Conservation (phyloP, 164 flowering plant genomes). For the Liriodendron chinense region DNA sequence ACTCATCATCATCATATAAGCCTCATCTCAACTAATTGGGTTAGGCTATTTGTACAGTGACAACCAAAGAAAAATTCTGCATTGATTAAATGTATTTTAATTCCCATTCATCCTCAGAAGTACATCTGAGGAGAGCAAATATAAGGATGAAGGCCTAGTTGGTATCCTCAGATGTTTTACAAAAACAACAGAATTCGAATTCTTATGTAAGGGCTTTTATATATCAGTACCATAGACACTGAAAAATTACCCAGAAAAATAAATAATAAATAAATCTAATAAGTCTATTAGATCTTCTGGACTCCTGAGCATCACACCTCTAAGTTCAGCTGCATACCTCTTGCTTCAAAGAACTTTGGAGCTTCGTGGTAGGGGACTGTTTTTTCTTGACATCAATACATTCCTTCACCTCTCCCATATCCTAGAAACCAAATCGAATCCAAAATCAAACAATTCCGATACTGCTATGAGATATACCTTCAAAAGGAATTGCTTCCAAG, state of each 20-base stretch:
- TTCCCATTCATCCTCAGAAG: too few relatives aligned
- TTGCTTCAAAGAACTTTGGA: constrained; percentile 61
- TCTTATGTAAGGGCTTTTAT: too few relatives aligned
- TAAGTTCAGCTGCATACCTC: constrained; percentile 53
- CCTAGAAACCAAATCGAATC: constrained; percentile 36
- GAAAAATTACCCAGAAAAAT: background rate
- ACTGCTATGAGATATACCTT: background rate
- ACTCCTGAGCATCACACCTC: background rate
- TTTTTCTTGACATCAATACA: constrained; percentile 29
- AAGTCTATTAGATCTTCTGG: background rate
- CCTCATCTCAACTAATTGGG: too few relatives aligned
- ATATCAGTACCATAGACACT: too few relatives aligned
- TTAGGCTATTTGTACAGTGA: too few relatives aligned
- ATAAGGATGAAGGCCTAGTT: too few relatives aligned
- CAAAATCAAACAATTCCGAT: constrained; percentile 8
- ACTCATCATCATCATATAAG: too few relatives aligned
- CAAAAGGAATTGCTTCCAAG: constrained; percentile 3
- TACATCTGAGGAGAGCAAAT: too few relatives aligned
- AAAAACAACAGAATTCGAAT: too few relatives aligned
- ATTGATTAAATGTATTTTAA: too few relatives aligned
- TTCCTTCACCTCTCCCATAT: constrained; percentile 30
- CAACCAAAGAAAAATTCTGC: too few relatives aligned
- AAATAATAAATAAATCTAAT: background rate
- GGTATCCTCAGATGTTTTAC: too few relatives aligned
- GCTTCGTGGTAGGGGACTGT: constrained; percentile 33